Evolutionary conservation across 495 filamentous ascomycete species (phyloP), one percentile per base, ranked within the genome.

Genomic region (Usnea hakonensis): DNA sequence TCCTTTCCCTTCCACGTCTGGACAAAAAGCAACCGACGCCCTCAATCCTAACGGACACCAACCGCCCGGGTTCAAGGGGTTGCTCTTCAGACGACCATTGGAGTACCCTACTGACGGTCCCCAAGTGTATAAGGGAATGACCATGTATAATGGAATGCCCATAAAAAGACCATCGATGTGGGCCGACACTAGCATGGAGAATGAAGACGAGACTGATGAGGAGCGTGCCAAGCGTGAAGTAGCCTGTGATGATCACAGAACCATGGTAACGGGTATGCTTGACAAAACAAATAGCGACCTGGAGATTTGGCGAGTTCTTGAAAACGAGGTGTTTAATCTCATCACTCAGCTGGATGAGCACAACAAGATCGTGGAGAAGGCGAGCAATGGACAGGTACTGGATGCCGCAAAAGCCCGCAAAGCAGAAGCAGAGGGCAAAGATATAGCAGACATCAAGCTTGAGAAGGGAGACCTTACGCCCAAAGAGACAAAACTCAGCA

Each of bases 301-400:
- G 21, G 83, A 84, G 32, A 69, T 95, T 11, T 95, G 90, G 91
- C 73, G 81, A 5, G 73, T 90, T 0, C 78, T 94, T 64, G 81
- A 89, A 61, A 72, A 77, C 4, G 83, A 88, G 57, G 85, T 95
- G 23, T 90, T 90, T 68, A 76, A 80, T 2, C 74, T 90, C 69
- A 76, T 85, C 8, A 63, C 68, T 6, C 78, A 78, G 61, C 63
- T 83, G 32, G 73, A 74, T 37, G 67, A 63, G 44, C 64, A 70
- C 21, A 61, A 61, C 17, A 46, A 67, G 44, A n/a, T 65, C 44
- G 63, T 68, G 37, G 43, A 64, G 64, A 28, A 55, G 37, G 54
- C 44, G 54, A 64, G 55, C 33, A 62, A 40, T 55, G 52, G 50
- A 46, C 55, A 57, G 60, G 28, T 35, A 17, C 21, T 26, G 35